Base-by-base conservation (phyloP, 805 yeast species). In the Sugiyamaella lignohabitans region DNA sequence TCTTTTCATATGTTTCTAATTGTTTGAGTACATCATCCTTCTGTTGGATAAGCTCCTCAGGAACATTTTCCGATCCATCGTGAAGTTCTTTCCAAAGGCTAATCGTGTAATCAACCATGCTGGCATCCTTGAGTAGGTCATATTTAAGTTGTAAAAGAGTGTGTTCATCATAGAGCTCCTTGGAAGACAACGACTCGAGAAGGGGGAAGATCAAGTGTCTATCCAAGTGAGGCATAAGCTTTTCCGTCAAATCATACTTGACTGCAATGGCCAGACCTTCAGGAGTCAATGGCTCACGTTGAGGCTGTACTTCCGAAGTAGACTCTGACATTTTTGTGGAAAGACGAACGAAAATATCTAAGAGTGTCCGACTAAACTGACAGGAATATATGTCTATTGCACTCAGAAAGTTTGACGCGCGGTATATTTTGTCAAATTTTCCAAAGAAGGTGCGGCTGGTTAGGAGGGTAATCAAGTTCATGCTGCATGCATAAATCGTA, bases 221-320 rank as follows among this genome's bases (percentile, higher is more conserved):
- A 64, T 81, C 87, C 56, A 81, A 63, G 57, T 77, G 80, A 38
- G 78, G 78, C 51, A 75, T 65, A 51, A 80, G 62, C 61, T 74
- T 72, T 43, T 67, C 66, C 6, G 82, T 75, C 59, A 80, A 63
- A 55, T 79, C 84, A 61, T 74, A 74, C 53, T 73, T 59, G 51
- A 70, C 68, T 20, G 77, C 77, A 45, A 70, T 59, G 40, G 60
- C 71, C 43, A 47, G 37, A 21, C 29, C 47, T 24, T 47, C 53
- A n/a, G 39, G 34, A 21, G 43, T 21, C 19, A 27, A 27, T 8
- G 32, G 32, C 14, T 27, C 32, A 27, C 32, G 32, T 8, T 8
- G 32, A 8, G 8, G 32, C 14, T 27, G 32, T 8, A 14, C 14
- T 27, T 27, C 11, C 8, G 32, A 14, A 8, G 8, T 8, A 27